A percentile compares a stretch with the other conserved stretches of the same genome.
Conservation (phyloP, 371 early-diverging fungal genomes). For the Saksenaea vasiformis region DNA sequence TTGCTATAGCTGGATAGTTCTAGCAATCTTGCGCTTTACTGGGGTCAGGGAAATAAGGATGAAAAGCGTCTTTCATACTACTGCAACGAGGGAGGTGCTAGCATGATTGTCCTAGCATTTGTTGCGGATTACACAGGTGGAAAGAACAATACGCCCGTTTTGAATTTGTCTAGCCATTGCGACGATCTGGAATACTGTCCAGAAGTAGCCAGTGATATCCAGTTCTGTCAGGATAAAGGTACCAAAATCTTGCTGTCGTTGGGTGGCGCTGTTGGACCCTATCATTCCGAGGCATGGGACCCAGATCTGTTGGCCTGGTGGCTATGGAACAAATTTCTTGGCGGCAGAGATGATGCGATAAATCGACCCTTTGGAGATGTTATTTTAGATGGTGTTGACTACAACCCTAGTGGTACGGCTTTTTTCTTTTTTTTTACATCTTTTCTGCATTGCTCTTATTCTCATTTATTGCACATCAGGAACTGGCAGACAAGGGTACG, state of each 20-base stretch:
- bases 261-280: conserved; percentile 52
- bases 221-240: conserved; percentile 62
- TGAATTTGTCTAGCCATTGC: conserved; percentile 64
- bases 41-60: conserved; percentile 34
- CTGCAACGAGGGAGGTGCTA: conserved; percentile 56
- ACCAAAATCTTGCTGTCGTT: conserved; percentile 55
- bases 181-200: conserved; percentile 41
- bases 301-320: conserved; percentile 51
- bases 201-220: conserved; percentile 56
- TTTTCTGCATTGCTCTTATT: background rate
- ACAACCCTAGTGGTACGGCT: conserved; percentile 51
- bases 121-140: conserved; percentile 46
- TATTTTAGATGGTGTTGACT: conserved; percentile 44
- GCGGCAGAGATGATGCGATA: conserved; percentile 30
- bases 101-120: conserved; percentile 57
- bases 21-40: conserved; percentile 27
- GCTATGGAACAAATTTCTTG: conserved; percentile 53
- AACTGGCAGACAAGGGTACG: conserved; percentile 25
- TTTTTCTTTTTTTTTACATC: background rate
- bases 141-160: conserved; percentile 31
- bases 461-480: conserved; percentile 12
- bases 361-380: conserved; percentile 38
- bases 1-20: background rate
- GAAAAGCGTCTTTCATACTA: conserved; percentile 53
- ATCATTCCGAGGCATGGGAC: conserved; percentile 31